Evolutionary conservation across 345 rosid species (phyloP).

Genomic region (sweet orange (Citrus sinensis)): DVS_A1.0 CM039161.1:24773001-24773500

Average conservation of each 20-base stretch:
- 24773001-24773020: too few species aligned
- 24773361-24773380: neutral
- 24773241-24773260: neutral
- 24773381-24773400: neutral
- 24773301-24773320: neutral
- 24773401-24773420: neutral
- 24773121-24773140: too few species aligned
- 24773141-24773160: too few species aligned
- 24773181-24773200: neutral
- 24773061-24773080: too few species aligned
- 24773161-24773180: neutral
- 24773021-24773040: too few species aligned
- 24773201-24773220: neutral
- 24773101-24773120: too few species aligned
- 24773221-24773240: neutral
- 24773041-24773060: too few species aligned
- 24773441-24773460: neutral
- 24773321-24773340: neutral
- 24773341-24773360: neutral
- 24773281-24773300: neutral
- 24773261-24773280: slow-evolving; percentile 6
- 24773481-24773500: neutral
- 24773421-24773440: neutral
- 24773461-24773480: neutral
- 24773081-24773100: too few species aligned